Evolutionary conservation across 2,329 filamentous ascomycete genomes (phyloP).

Genomic region (Fusarium bactridioides): DNA sequence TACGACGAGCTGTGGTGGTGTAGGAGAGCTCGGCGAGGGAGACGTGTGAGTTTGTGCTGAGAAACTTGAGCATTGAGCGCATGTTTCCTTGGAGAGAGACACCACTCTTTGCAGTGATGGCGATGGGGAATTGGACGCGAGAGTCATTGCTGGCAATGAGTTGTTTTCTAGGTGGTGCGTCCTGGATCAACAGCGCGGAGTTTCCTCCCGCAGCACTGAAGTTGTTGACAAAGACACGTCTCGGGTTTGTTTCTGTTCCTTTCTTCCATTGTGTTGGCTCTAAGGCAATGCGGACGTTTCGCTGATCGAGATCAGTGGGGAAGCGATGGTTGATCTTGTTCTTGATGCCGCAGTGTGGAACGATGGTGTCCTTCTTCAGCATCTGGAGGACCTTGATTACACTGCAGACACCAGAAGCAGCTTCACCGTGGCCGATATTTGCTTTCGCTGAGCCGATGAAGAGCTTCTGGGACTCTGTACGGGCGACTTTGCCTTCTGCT

Average conservation of each 20-base stretch:
- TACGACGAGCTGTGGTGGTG: constrained; percentile 46
- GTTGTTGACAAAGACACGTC: constrained; percentile 69
- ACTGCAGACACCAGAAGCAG: constrained; percentile 62
- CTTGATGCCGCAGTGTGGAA: constrained; percentile 63
- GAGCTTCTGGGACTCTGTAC: constrained; percentile 44
- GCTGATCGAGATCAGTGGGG: constrained; percentile 51
- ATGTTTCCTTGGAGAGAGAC: constrained; percentile 18
- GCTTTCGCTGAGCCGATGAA: constrained; percentile 71
- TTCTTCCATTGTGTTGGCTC: constrained; percentile 58
- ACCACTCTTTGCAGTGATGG: constrained; percentile 14
- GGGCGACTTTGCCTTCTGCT: background rate
- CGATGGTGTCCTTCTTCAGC: constrained; percentile 57
- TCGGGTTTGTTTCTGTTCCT: constrained; percentile 47
- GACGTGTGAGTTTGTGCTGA: constrained; percentile 37
- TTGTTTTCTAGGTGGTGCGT: constrained; percentile 48
- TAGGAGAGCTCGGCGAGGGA: constrained; percentile 59
- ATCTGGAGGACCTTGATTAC: constrained; percentile 65
- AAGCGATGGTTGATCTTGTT: constrained; percentile 54
- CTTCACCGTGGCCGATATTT: constrained; percentile 72
- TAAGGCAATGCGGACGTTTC: constrained; percentile 61
- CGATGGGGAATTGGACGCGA: constrained; percentile 6
- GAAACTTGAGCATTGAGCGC: constrained; percentile 11
- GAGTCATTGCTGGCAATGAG: constrained; percentile 54
- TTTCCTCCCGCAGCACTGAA: constrained; percentile 78
- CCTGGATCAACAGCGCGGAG: constrained; percentile 70